Evolutionary conservation across 2,329 filamentous ascomycete species (phyloP), one percentile per base, ranked within the genome.

Genomic region (Colletotrichum eleusines): DNA sequence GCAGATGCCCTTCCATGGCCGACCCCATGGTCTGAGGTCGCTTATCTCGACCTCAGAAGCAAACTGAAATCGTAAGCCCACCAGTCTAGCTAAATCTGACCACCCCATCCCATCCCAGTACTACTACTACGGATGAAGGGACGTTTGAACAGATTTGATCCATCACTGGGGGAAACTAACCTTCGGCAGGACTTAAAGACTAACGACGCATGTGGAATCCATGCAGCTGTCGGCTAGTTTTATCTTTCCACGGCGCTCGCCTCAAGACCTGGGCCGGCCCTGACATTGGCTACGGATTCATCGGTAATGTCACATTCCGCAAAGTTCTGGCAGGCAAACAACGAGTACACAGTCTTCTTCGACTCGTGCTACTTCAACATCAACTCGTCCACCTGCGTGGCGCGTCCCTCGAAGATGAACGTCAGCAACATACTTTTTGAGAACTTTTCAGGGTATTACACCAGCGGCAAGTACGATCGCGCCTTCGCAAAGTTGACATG

Each of bases 201-300:
- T 68, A 71, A 38, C 64, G 58, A 57, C 28, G 64, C 64, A 63
- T 26, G 35, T 48, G 26, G 38, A 48, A 63, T 33, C 50, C 68
- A 68, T 63, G 23, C 20, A 31, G 26, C 44, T 63, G 64, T 61
- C 55, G 58, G 64, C 51, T 40, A 53, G 58, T 58, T 68, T 70
- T 71, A 44, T 71, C 58, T n/a, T n/a, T n/a, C n/a, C 86, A 91
- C 73, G 88, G 87, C 54, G 89, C 88, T 0, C 87, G 89, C 66
- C 90, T 91, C 81, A 91, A 91, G 79, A 88, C 90, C 74, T 91
- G 88, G 87, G 87, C 87, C 0, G 88, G 78, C 74, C 77, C 78
- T 38, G 74, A 76, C 54, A 89, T 89, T 31, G 89, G 89, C 46
- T 79, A 79, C 6, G 89, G 89, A n/a, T 81, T 81, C 40, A 88